A percentile compares a stretch with the other conserved stretches of the same genome.
These are phyloP conservation scores for Solanum piurae DNA, from an alignment of 257 asterid genomes.

Conservation along the genomic window DNA sequence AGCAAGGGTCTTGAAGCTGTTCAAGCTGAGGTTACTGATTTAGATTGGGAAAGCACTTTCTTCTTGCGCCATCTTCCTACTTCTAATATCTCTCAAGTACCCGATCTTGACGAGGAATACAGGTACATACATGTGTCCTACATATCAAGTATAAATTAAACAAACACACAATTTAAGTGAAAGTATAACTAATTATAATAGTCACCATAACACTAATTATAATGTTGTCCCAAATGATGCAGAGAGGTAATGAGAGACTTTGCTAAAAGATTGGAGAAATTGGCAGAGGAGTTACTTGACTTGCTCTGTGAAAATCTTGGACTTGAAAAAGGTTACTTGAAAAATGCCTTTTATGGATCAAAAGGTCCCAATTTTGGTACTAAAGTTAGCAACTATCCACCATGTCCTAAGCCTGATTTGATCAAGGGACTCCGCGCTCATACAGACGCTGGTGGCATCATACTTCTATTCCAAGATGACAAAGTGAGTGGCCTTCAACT, in stretches of 20 bases:
- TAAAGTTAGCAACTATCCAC: slow-evolving; percentile 63
- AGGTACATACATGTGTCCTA: background rate
- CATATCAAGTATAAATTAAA: background rate
- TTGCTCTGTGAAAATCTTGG: slow-evolving; percentile 48
- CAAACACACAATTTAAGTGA: background rate
- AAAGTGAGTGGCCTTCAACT: slow-evolving; percentile 55
- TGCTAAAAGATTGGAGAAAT: slow-evolving; percentile 35
- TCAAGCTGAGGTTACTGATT: slow-evolving; percentile 14
- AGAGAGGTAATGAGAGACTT: slow-evolving; percentile 58
- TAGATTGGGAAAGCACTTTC: slow-evolving; percentile 45
- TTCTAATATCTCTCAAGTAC: slow-evolving; percentile 4
- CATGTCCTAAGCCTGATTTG: slow-evolving; percentile 46
- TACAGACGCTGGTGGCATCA: slow-evolving; percentile 64
- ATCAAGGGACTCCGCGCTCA: slow-evolving; percentile 58
- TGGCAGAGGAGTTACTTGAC: slow-evolving; percentile 44
- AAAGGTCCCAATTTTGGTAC: slow-evolving; percentile 49
- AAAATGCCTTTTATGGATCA: slow-evolving; percentile 32
- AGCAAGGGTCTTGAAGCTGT: slow-evolving; percentile 21
- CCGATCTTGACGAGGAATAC: slow-evolving; percentile 5
- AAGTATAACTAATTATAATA: background rate
- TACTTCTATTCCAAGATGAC: slow-evolving; percentile 56
- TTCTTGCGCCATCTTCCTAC: slow-evolving; percentile 5
- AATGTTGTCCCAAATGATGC: background rate
- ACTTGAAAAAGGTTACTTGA: slow-evolving; percentile 42
- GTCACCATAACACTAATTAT: too few relatives aligned